Evolutionary conservation across 148 eudicot genomes (phyloP), one percentile per base, ranked within the genome.

Genomic region (Rhododendron ferrugineum): DNA sequence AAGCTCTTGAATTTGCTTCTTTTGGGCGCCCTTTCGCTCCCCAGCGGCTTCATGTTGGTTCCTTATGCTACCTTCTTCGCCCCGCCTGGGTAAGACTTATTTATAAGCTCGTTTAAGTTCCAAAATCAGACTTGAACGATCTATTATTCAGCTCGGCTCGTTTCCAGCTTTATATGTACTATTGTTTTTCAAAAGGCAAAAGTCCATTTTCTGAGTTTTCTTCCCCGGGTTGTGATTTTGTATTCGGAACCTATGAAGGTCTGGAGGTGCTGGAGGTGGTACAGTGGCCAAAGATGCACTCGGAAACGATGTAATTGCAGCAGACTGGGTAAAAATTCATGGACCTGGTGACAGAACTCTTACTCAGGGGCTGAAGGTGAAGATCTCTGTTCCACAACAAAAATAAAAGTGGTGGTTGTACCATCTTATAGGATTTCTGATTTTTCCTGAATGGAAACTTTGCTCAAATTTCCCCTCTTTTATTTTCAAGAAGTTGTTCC

Each of bases 331-430:
- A 34, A 92, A 92, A 89, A 88, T 83, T 73, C 98, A 95, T 80
- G 92, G 91, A 72, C 94, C 98, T 23, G 93, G 94, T 14, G 96
- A 93, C 89, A 85, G 96, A 46, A 95, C 98, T 86, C 94, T 95
- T 84, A 81, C 98, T 49, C 98, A 95, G 81, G 98, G 98, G 37
- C 85, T 95, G 6, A 93, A 94, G 98, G 98, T 95, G 88, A 64
- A 64, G 70, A 64, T 64, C 30, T 64, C 30, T 64, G 13, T n/a
- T 64, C 70, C 30, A n/a, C 10, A 54, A 2, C 60, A 18, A 54
- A 64, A 5, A 5, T 56, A 52, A 3, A 52, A 11, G 5, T 32
- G 60, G 23, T 0, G 7, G 60, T 54, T 54, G 60, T 54, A 54
- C 60, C 70, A n/a, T 64, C 70, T 23, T 23, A 64, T 23, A 9